Evolutionary conservation across 192 early-diverging fungal species (phyloP).

Genomic region (Pilobolus umbonatus): DNA sequence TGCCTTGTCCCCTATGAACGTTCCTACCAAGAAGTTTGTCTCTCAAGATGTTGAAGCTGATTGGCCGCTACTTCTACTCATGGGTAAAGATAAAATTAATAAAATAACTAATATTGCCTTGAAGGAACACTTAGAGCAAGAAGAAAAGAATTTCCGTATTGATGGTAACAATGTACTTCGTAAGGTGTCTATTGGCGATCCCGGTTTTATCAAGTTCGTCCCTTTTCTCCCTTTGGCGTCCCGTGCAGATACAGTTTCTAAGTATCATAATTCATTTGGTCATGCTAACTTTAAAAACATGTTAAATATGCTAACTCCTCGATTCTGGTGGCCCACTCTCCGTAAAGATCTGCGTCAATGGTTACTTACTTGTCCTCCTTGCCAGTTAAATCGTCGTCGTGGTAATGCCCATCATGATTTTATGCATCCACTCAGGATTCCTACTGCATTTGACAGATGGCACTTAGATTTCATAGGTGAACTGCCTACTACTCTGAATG

Average conservation of each 20-base stretch:
- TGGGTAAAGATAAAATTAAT: not conserved
- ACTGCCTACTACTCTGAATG: not conserved
- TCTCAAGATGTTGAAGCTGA: not conserved
- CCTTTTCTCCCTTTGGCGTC: not conserved
- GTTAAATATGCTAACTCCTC: not conserved
- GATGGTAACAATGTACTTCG: not conserved
- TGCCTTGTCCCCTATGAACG: no score
- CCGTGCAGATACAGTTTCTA: not conserved
- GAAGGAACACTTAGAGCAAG: not conserved
- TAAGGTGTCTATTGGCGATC: not conserved
- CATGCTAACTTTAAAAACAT: not conserved
- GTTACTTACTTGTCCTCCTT: constrained; percentile 3
- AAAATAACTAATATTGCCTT: no score
- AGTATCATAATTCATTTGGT: not conserved
- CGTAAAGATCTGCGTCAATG: not conserved
- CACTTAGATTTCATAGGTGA: constrained; percentile 21
- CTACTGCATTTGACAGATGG: constrained; percentile 7
- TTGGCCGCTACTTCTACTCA: not conserved
- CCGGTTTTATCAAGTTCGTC: not conserved
- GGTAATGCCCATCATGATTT: not conserved
- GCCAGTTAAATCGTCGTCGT: not conserved
- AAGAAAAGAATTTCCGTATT: not conserved
- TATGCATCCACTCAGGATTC: constrained; percentile 2
- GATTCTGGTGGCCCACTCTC: constrained; percentile 6
- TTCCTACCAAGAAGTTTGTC: not conserved